Evolutionary conservation across 495 filamentous ascomycete genomes (phyloP).

Genomic region (Durotheca rogersii): DNA sequence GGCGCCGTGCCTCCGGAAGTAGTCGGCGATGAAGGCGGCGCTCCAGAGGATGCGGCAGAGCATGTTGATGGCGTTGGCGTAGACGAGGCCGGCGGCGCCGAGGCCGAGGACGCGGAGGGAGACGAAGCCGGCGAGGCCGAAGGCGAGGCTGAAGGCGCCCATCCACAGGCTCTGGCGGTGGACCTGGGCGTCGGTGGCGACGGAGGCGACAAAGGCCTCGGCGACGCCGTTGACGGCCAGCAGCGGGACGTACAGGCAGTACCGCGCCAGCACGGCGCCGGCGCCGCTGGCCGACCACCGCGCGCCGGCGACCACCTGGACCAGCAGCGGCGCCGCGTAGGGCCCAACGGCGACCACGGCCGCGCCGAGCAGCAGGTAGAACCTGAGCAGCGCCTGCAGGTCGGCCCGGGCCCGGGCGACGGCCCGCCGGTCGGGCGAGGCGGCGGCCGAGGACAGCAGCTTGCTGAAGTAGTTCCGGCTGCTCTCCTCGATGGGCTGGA

Average conservation of each 20-base stretch:
- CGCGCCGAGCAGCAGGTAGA: slow-evolving; percentile 69
- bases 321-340: slow-evolving; percentile 65
- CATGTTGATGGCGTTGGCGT: slow-evolving; percentile 88
- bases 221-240: slow-evolving; percentile 88
- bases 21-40: slow-evolving; percentile 63
- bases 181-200: slow-evolving; percentile 70
- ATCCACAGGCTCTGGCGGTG: slow-evolving; percentile 78
- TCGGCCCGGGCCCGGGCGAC: slow-evolving; percentile 43
- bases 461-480: slow-evolving; percentile 83
- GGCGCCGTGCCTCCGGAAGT: slow-evolving; percentile 51
- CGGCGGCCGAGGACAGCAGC: slow-evolving; percentile 50
- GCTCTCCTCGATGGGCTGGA: slow-evolving; percentile 94
- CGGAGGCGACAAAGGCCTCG: slow-evolving; percentile 88
- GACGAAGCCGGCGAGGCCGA: slow-evolving; percentile 67
- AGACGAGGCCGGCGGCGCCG: slow-evolving; percentile 78
- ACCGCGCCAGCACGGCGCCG: slow-evolving; percentile 65
- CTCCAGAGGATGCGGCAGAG: slow-evolving; percentile 79
- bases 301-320: slow-evolving; percentile 70
- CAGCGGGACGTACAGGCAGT: slow-evolving; percentile 91
- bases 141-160: slow-evolving; percentile 70
- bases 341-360: slow-evolving; percentile 69
- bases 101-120: slow-evolving; percentile 63
- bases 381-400: slow-evolving; percentile 55
- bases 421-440: slow-evolving; percentile 15
- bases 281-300: slow-evolving; percentile 68